Base-by-base conservation (phyloP, 2,329 filamentous ascomycete genomes). In the Ceratocystis eucalypticola region DNA sequence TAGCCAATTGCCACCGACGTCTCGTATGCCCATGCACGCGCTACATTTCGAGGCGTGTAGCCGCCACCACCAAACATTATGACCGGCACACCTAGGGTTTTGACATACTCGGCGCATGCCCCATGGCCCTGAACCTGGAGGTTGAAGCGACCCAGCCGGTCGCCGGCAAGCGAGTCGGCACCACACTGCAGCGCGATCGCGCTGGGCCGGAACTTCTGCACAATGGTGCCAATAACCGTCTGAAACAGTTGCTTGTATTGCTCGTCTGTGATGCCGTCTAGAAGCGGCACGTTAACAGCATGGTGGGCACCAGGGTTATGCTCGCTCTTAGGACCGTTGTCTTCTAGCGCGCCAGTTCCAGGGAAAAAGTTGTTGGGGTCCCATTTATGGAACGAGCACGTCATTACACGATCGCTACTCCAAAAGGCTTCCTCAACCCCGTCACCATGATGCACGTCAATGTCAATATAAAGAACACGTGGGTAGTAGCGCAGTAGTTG, bases 161-260 rank as follows among this genome's bases (percentile, higher is more conserved):
- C 94, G 69, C 94, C 93, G 48, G 92, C 93, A 0, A 99, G 82
- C 50, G 89, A 95, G 79, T 99, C 94, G 57, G 93, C 94, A 67
- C 94, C 94, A 73, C 94, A 97, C 76, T 99, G 94, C 1, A 99
- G 81, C 5, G 95, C 93, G 72, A 99, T 96, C 57, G 91, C 93
- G 64, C 85, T 85, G 0, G 94, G 94, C n/a, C 86, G 85, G 78
- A 95, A 99, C 69, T 85, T 87, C 61, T 88, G 84, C 64, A 96
- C 85, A 66, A 90, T 89, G 67, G 85, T 83, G 67, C 86, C 85
- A 66, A 96, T 87, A 70, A 97, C 84, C 45, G 80, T 84, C 72
- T 91, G 84, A 78, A 96, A 99, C 20, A 99, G 84, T 74, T 82
- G 82, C 69, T 86, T 84, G 77, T 97, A 99, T 73, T 95, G 89